Evolutionary conservation across 2,329 filamentous ascomycete species (phyloP), one percentile per base, ranked within the genome.

Genomic region (Gaeumannomyces tritici): DNA sequence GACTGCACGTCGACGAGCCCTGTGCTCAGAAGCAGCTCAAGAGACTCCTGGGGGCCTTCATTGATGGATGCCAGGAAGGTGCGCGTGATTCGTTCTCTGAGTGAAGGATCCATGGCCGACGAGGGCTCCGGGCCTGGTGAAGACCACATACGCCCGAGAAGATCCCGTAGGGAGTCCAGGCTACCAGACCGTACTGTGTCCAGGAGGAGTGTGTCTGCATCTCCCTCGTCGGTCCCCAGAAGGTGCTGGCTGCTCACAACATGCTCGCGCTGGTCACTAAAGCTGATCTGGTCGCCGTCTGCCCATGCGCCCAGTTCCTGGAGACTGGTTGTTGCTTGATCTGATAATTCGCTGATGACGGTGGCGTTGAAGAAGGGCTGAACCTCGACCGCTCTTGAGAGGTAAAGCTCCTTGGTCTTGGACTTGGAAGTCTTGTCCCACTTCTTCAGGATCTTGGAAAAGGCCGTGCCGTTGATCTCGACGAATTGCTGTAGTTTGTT

Each of bases 361-460:
- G 96, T 91, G 57, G 93, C 88, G 75, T 99, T 98, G 82, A 98
- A 99, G 75, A 96, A 98, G 8, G 95, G 95, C 71, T 98, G 95
- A 9, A 98, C 93, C 74, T 99, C 95, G 65, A 99, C 93, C 11
- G 95, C 95, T 64, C 95, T 85, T 12, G 96, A 96, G 47, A 99
- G 86, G 73, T 98, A 99, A 55, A 98, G 84, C 77, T 98, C 95
- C 75, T 99, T 99, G 64, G 95, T 97, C 74, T 93, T 93, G 61
- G 93, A 98, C 82, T 98, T 99, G 68, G 93, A 97, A 1, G 93
- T 97, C 83, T 99, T 99, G 77, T 99, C 95, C 95, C 95, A 99
- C 84, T 99, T 99, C 78, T 99, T 99, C 66, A 99, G 79, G 64
- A 99, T 99, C 75, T 99, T 99, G 31, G 93, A 97, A 74, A 98